Evolutionary conservation across 2,329 filamentous ascomycete species (phyloP), one percentile per base, ranked within the genome.

Genomic region (Coccinonectria pachysandricola): DNA sequence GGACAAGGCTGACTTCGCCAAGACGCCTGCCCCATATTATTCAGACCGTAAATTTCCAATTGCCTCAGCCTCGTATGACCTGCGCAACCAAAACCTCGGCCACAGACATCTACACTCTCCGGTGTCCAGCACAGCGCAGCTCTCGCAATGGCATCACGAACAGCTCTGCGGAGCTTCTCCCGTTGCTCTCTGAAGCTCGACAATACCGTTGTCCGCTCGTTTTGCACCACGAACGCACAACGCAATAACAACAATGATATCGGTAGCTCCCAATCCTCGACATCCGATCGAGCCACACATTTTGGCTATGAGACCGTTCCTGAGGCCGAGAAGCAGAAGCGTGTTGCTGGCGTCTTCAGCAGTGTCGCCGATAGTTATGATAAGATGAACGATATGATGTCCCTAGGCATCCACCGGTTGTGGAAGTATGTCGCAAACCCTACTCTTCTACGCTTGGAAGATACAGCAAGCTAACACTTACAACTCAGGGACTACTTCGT

Each of bases 341-440:
- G 62, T 67, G 87, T 95, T 20, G 81, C 81, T 34, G 75, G 73
- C 21, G 91, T 98, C 32, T 98, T 98, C 63, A 88, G 84, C 56
- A 95, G 81, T 41, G 91, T 98, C 20, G 91, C 91, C 42, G 77
- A 83, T 37, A 85, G 81, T 11, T 98, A 98, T 60, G 91, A 98
- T 57, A 80, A 79, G 36, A 98, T 98, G 91, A 98, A 98, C 62
- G 91, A 98, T 56, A 71, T 96, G 42, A 98, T 98, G 91, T 96
- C 91, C 6, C 73, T 98, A 24, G 91, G 91, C 29, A 87, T 94
- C 60, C 91, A 98, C 57, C 81, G 91, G 21, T 64, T 98, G 19
- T 98, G 91, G 91, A 98, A 79, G 72, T 72, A 43, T 25, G 67
- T 55, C 23, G n/a, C n/a, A n/a, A n/a, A n/a, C n/a, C n/a, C n/a